Evolutionary conservation across 352 stramenopile species (phyloP).

Genomic region (Phytophthora pistaciae): DNA sequence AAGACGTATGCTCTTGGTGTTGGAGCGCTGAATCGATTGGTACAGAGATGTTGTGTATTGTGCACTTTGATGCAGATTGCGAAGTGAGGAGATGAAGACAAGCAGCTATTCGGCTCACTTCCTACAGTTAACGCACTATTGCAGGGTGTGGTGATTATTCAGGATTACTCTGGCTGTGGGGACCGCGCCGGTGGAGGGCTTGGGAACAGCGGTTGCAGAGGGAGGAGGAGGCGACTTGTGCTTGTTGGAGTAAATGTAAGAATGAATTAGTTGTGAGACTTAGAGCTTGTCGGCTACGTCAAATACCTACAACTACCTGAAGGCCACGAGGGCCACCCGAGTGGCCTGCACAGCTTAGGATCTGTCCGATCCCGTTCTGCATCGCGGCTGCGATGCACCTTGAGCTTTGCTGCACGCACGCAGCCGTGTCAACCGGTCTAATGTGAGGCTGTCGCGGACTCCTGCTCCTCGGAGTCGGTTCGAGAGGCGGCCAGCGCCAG

Average conservation of each 20-base stretch:
- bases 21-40: too few relatives aligned
- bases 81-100: too few relatives aligned
- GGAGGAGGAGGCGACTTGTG: background rate
- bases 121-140: too few relatives aligned
- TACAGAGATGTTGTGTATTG: too few relatives aligned
- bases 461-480: background rate
- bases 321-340: background rate
- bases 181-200: too few relatives aligned
- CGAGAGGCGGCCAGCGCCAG: background rate
- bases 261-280: background rate
- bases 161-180: too few relatives aligned
- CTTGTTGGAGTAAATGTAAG: background rate
- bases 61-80: too few relatives aligned
- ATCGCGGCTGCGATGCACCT: slow-evolving; percentile 14
- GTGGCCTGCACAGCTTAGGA: background rate
- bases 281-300: background rate
- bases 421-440: too few relatives aligned
- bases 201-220: too few relatives aligned
- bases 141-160: too few relatives aligned
- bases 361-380: background rate
- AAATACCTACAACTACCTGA: background rate
- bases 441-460: background rate
- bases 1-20: too few relatives aligned
- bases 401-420: background rate
- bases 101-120: too few relatives aligned